phyloP scores from a whole-genome alignment of 2,329 filamentous ascomycete genomes.

The Polytolypa hystricis region DNA sequence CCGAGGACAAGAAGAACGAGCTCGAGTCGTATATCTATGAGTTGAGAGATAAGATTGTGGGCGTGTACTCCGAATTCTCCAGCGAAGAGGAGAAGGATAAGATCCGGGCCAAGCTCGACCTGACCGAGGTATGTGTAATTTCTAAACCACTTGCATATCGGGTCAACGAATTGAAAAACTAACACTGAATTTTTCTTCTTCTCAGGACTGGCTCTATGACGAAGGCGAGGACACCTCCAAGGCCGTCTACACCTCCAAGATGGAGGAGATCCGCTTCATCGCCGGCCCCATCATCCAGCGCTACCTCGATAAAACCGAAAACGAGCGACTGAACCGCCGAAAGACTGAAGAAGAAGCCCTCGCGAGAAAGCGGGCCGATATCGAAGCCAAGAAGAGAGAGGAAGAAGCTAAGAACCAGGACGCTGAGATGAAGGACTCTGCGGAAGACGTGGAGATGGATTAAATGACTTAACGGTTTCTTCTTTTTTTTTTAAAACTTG shows the following conservation, averaged over 20 bases:
- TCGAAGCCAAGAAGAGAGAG: constrained; percentile 66
- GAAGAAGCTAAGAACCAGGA: constrained; percentile 48
- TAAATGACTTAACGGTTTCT: too few species aligned
- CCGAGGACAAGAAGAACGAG: constrained; percentile 99
- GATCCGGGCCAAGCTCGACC: constrained; percentile 70
- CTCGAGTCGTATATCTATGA: constrained; percentile 97
- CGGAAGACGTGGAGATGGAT: constrained; percentile 21
- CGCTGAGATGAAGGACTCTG: constrained; percentile 52
- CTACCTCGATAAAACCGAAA: constrained; percentile 88
- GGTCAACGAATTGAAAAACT: too few species aligned
- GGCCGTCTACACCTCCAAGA: constrained; percentile 86
- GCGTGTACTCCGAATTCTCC: constrained; percentile 77
- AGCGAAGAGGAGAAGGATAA: constrained; percentile 87
- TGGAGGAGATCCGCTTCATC: constrained; percentile 85
- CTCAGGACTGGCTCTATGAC: constrained; percentile 93
- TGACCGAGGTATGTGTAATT: constrained; percentile 61
- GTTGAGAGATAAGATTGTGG: constrained; percentile 86
- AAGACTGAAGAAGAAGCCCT: constrained; percentile 55
- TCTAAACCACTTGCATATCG: not conserved
- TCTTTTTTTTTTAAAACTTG: not conserved
- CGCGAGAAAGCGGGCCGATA: constrained; percentile 51
- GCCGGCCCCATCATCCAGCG: constrained; percentile 87
- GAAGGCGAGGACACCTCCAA: constrained; percentile 93
- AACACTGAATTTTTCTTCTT: constrained; percentile 10
- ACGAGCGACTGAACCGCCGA: constrained; percentile 63